Base-by-base conservation (phyloP, 2,329 filamentous ascomycete species). In the Claviceps pazoutovae region DNA sequence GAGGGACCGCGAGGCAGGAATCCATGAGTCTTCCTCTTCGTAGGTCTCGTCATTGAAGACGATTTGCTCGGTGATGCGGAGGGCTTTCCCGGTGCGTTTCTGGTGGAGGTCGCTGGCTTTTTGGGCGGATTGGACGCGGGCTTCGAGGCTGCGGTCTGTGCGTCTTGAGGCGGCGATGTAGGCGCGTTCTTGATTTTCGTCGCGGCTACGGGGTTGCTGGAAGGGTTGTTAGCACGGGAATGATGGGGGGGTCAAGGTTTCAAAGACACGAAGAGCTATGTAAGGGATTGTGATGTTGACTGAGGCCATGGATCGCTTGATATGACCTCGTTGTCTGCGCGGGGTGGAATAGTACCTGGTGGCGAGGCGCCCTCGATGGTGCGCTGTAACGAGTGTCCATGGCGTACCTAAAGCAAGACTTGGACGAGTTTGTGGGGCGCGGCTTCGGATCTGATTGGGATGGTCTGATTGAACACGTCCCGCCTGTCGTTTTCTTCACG, bases 31-130 rank as follows among this genome's bases (percentile, higher is more conserved):
- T 62, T 95, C 87, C 66, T 95, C 90, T 61, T 95, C 89, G 64
- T 96, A 96, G 87, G 95, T 95, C 64, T 94, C 88, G 65, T 95
- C 90, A 56, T 88, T 89, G 59, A 86, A 74, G 14, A 95, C 89
- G 21, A 93, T 89, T 62, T 93, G 79, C 66, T 90, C 85, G 21
- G 84, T 89, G 53, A 96, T 86, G 59, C 83, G 82, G 54, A 96
- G 75, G 2, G 78, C 80, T 58, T 88, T 86, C 39, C 90, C 91
- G 0, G 90, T 95, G 19, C 89, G 82, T 64, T 83, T 79, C 71
- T 89, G 88, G 74, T 95, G 91, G 41, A 95, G 88, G 60, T 88
- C 83, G n/a, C 90, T 95, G 6, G 90, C 90, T 67, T 87, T 80
- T 49, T 82, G 78, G 14, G 91, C 90, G 3, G 90, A 96, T 64